phyloP scores from a whole-genome alignment of 2,329 filamentous ascomycete species.

The Colletotrichum theobromicola region DNA sequence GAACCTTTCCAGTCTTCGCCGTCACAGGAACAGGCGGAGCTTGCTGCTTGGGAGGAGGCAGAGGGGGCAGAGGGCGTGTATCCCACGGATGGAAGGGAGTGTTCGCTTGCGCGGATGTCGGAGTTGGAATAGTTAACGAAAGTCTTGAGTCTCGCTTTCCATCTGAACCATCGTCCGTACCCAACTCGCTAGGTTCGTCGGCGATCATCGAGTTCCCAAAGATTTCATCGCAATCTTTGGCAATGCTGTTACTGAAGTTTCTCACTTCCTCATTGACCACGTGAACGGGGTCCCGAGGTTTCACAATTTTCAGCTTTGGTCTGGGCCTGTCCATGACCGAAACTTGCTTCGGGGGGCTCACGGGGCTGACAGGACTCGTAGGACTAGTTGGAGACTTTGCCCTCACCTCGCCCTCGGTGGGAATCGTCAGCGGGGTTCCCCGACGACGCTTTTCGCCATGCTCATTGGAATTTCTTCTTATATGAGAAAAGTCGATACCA shows the following conservation, averaged over 20 bases:
- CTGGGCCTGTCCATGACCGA: constrained; percentile 18
- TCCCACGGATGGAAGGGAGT: constrained; percentile 44
- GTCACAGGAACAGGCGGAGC: neutral
- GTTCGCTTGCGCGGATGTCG: constrained; percentile 33
- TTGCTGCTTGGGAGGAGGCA: constrained; percentile 35
- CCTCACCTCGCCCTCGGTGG: neutral
- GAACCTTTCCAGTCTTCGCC: neutral
- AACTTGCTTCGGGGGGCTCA: constrained; percentile 1
- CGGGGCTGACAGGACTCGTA: neutral
- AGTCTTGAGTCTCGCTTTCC: constrained; percentile 43
- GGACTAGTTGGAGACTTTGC: neutral
- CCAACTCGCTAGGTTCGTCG: constrained; percentile 33
- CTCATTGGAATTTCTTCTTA: constrained; percentile 41
- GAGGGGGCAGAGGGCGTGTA: constrained; percentile 56
- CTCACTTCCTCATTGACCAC: constrained; percentile 75
- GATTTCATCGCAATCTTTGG: constrained; percentile 85
- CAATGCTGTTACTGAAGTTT: constrained; percentile 83
- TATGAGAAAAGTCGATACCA: constrained; percentile 59
- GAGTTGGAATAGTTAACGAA: constrained; percentile 43
- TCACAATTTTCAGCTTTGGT: constrained; percentile 28
- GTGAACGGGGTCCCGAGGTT: constrained; percentile 22
- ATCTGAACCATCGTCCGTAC: constrained; percentile 35
- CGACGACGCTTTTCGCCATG: constrained; percentile 14
- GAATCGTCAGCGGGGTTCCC: neutral
- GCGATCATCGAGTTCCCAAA: constrained; percentile 72